Conservation (phyloP, 139 green algal genomes). For the Tetradesmus obliquus region DNA sequence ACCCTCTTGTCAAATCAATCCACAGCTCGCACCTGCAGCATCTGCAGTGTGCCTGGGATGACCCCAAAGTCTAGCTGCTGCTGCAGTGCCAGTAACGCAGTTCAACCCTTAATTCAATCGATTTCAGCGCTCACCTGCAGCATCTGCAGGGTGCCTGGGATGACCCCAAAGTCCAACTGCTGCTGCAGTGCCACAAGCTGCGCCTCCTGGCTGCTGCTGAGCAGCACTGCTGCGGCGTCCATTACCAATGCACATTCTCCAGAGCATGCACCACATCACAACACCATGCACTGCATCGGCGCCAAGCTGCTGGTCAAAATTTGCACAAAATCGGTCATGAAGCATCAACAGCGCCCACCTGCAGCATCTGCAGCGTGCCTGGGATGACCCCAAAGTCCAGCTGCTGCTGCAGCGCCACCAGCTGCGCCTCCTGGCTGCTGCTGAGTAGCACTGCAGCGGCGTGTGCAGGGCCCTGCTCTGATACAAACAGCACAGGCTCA, state of each 20-base stretch:
- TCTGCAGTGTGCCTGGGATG: no score
- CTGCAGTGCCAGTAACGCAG: no score
- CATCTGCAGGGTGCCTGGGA: background rate
- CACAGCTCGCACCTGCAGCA: no score
- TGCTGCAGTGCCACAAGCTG: background rate
- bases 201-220: background rate
- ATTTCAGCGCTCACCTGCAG: no score
- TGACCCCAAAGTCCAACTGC: background rate
- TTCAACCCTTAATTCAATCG: no score
- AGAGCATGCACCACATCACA: no score
- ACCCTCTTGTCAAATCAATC: no score
- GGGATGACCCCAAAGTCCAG: background rate
- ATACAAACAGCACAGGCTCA: background rate
- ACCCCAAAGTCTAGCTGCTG: no score
- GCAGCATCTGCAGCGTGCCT: background rate
- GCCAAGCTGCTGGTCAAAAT: no score
- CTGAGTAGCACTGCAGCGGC: background rate
- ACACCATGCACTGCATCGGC: no score
- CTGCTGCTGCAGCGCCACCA: background rate
- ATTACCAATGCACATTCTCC: background rate
- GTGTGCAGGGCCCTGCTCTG: background rate
- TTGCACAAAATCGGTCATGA: no score
- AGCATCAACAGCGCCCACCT: no score
- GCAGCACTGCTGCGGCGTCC: background rate
- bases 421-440: background rate